Conservation (phyloP, 2,329 filamentous ascomycete genomes). For the Plenodomus tracheiphilus region DNA sequence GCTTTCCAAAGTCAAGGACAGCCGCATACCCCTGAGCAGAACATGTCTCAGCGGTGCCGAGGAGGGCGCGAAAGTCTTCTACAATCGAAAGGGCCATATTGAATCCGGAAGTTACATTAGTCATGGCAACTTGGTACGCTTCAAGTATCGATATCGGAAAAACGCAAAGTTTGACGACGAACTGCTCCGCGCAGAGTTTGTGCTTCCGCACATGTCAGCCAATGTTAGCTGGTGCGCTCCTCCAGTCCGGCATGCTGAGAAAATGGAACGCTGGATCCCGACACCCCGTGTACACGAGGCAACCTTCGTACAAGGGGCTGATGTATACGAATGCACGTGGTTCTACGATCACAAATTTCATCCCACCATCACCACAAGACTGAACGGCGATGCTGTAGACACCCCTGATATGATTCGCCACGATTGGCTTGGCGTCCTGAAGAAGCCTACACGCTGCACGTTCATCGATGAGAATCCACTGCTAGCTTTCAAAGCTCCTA, state of each 20-base stretch:
- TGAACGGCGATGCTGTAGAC: slow-evolving; percentile 56
- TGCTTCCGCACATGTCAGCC: slow-evolving; percentile 57
- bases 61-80: slow-evolving; percentile 53
- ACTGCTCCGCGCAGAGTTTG: slow-evolving; percentile 59
- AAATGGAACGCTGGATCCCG: slow-evolving; percentile 59
- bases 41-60: slow-evolving; percentile 53
- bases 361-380: slow-evolving; percentile 43
- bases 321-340: slow-evolving; percentile 57
- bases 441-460: slow-evolving; percentile 43
- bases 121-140: slow-evolving; percentile 56
- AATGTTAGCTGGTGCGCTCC: slow-evolving; percentile 60
- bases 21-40: slow-evolving; percentile 44
- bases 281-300: slow-evolving; percentile 59
- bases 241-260: slow-evolving; percentile 54
- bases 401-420: slow-evolving; percentile 60
- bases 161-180: slow-evolving; percentile 59
- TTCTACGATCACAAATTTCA: slow-evolving; percentile 48
- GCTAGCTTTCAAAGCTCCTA: slow-evolving; percentile 49
- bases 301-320: slow-evolving; percentile 56
- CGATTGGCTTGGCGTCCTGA: slow-evolving; percentile 47
- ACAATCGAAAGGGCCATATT: slow-evolving; percentile 58
- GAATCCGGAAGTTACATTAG: slow-evolving; percentile 58
- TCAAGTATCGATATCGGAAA: slow-evolving; percentile 60
- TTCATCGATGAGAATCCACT: slow-evolving; percentile 57
- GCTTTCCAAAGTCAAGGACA: slow-evolving; percentile 45